Evolutionary conservation across 2,329 filamentous ascomycete species (phyloP).

Genomic region (Lasiodiplodia sp.): DNA sequence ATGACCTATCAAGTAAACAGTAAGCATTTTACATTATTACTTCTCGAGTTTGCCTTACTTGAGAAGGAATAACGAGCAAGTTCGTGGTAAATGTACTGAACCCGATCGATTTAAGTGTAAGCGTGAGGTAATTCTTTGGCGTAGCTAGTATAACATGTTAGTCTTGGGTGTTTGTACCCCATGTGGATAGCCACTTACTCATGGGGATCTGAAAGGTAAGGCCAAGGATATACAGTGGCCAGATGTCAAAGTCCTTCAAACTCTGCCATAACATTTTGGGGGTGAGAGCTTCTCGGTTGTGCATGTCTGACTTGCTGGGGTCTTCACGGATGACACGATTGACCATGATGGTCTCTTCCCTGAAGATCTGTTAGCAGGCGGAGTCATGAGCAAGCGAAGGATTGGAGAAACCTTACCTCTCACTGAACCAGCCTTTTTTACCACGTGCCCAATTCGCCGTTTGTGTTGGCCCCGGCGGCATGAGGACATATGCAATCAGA

Average conservation of each 20-base stretch:
- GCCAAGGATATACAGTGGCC: conserved; percentile 35
- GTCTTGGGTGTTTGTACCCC: not conserved
- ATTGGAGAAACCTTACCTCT: not conserved
- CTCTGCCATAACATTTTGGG: conserved; percentile 35
- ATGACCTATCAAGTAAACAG: conserved; percentile 5
- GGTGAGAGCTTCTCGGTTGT: conserved; percentile 38
- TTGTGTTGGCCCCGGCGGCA: conserved; percentile 38
- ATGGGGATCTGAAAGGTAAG: conserved; percentile 36
- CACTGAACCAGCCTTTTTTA: conserved; percentile 43
- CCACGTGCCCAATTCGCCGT: conserved; percentile 41
- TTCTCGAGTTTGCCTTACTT: not conserved
- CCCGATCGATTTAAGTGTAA: conserved; percentile 34
- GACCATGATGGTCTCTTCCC: conserved; percentile 38
- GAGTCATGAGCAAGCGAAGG: not conserved
- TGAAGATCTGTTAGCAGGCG: not conserved
- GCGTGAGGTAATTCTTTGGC: conserved; percentile 36
- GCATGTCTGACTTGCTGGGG: conserved; percentile 37
- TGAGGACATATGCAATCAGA: conserved; percentile 34
- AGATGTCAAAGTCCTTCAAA: conserved; percentile 38
- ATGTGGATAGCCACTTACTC: not conserved
- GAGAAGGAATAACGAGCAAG: conserved; percentile 33
- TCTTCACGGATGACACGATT: conserved; percentile 39
- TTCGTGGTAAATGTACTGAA: conserved; percentile 38
- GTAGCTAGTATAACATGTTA: conserved; percentile 17
- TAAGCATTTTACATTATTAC: not conserved